phyloP scores from a whole-genome alignment of 148 eudicot species.

The Chenopodium berlandieri region DNA sequence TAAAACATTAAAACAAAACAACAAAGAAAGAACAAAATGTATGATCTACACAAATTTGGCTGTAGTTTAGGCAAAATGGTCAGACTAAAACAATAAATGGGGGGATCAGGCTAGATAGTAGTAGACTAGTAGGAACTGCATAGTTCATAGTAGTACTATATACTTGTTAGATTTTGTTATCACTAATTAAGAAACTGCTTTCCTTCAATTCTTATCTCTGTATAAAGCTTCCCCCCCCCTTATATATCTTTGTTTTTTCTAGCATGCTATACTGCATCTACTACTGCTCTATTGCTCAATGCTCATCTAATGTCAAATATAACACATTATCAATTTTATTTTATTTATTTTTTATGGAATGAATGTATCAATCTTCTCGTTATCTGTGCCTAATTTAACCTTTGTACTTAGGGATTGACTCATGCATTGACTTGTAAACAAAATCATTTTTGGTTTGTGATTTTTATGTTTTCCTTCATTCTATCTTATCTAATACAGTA shows the following conservation, averaged over 20 bases:
- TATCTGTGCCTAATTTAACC: background rate
- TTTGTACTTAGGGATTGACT: background rate
- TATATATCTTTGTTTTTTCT: background rate
- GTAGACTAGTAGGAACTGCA: background rate
- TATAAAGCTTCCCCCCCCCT: constrained; percentile 8
- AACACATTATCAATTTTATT: too few species aligned
- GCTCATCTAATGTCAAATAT: background rate
- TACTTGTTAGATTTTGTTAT: constrained; percentile 29
- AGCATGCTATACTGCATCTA: background rate
- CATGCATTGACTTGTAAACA: background rate
- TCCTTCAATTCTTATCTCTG: constrained; percentile 20
- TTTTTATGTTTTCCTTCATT: background rate
- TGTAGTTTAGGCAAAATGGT: constrained; percentile 15
- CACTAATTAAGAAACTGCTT: constrained; percentile 31
- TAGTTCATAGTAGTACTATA: background rate
- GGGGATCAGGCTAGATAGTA: too few species aligned
- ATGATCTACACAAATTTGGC: constrained; percentile 18
- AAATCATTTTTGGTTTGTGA: background rate
- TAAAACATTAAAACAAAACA: too few species aligned
- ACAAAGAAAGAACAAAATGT: background rate
- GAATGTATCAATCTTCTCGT: background rate
- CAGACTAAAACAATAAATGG: constrained; percentile 19
- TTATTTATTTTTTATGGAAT: too few species aligned
- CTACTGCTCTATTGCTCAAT: background rate
- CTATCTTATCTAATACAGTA: background rate